These are phyloP conservation scores for Elymus sibiricus DNA, from an alignment of 176 grass and related monocot species.

Conservation along the genomic window DNA sequence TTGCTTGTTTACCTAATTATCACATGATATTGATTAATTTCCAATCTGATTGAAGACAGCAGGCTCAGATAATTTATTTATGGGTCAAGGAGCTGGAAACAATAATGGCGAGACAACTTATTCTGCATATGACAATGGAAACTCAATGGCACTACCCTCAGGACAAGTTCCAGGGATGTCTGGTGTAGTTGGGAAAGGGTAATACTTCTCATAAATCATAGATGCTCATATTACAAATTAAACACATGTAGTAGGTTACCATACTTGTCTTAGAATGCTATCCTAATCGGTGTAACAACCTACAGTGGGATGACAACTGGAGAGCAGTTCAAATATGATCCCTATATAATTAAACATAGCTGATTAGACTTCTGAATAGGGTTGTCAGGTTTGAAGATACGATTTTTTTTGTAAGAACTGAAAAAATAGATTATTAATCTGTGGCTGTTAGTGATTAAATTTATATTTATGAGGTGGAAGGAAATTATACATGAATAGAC, in stretches of 20 bases:
- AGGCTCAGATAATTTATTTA: slow-evolving; percentile 39
- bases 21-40: slow-evolving; percentile 25
- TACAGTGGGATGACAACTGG: not conserved
- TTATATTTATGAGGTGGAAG: not conserved
- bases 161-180: slow-evolving; percentile 48
- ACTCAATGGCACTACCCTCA: slow-evolving; percentile 37
- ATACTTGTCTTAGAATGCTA: not conserved
- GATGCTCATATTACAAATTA: not conserved
- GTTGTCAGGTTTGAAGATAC: not conserved
- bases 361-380: not conserved
- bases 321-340: not conserved
- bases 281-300: not conserved
- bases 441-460: not conserved
- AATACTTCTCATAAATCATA: slow-evolving; percentile 29
- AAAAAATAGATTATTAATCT: not conserved
- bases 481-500: not conserved
- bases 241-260: not conserved
- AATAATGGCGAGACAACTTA: slow-evolving; percentile 44
- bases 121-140: slow-evolving; percentile 55
- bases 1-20: slow-evolving; percentile 3
- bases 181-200: slow-evolving; percentile 83
- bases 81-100: slow-evolving; percentile 47
- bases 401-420: not conserved
- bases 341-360: not conserved
- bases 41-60: slow-evolving; percentile 33